Evolutionary conservation across 371 early-diverging fungal genomes (phyloP).

Genomic region (Umbelopsis sp.): DNA sequence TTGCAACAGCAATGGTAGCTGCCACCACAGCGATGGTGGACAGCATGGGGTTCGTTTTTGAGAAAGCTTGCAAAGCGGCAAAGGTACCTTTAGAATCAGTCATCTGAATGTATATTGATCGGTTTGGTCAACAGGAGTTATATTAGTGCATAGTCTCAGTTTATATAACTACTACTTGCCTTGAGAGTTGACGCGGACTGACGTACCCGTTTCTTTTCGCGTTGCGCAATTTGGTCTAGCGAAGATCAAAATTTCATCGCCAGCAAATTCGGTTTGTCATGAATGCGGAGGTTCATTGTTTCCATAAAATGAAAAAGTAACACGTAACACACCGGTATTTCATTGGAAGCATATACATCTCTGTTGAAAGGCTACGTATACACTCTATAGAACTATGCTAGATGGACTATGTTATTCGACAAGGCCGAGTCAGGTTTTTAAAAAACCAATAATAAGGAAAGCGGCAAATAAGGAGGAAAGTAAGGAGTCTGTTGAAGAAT

Average conservation of each 20-base stretch:
- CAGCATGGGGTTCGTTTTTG: background rate
- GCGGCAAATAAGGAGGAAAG: background rate
- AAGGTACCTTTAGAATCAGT: conserved; percentile 7
- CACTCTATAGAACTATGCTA: background rate
- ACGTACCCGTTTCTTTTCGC: background rate
- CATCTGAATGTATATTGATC: background rate
- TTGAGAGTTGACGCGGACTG: background rate
- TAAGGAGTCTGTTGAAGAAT: conserved; percentile 15
- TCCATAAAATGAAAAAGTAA: no score
- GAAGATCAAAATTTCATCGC: no score
- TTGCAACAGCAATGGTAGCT: background rate
- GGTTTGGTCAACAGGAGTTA: no score
- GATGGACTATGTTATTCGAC: background rate
- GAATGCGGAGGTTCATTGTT: no score
- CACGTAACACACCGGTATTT: background rate
- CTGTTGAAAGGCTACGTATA: conserved; percentile 13
- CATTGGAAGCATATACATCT: background rate
- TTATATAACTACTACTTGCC: background rate
- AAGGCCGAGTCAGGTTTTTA: background rate
- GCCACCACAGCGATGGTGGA: background rate
- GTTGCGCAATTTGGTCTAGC: no score
- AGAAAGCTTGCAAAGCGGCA: background rate
- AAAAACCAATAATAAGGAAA: background rate
- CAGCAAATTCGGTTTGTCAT: no score
- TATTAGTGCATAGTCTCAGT: background rate